These are phyloP conservation scores for Phytophthora europaea DNA, from an alignment of 352 stramenopile species.

Conservation along the genomic window DNA sequence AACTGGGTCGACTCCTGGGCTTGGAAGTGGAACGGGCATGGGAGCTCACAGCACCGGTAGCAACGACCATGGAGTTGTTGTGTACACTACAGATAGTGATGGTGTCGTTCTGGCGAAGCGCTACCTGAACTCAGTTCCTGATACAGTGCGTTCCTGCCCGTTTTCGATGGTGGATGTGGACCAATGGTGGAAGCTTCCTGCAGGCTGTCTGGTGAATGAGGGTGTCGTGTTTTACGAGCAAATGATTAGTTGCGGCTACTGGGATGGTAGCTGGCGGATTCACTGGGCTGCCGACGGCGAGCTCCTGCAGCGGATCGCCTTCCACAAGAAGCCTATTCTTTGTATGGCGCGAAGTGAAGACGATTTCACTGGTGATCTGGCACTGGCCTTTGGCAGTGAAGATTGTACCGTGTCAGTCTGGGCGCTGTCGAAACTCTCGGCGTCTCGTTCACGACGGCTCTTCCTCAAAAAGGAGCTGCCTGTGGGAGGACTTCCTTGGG, in stretches of 20 bases:
- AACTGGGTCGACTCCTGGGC: slow-evolving; percentile 50
- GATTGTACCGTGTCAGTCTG: slow-evolving; percentile 89
- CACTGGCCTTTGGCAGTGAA: slow-evolving; percentile 86
- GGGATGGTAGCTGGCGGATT: slow-evolving; percentile 90
- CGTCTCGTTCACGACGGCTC: slow-evolving; percentile 81
- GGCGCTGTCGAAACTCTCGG: slow-evolving; percentile 86
- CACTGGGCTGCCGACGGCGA: slow-evolving; percentile 89
- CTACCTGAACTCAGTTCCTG: slow-evolving; percentile 78
- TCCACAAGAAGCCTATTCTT: slow-evolving; percentile 90
- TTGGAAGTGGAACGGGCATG: slow-evolving; percentile 81
- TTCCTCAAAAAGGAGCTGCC: slow-evolving; percentile 89
- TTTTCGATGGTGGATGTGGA: slow-evolving; percentile 88
- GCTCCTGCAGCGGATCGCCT: slow-evolving; percentile 85
- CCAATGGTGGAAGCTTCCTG: slow-evolving; percentile 88
- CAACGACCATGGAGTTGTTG: slow-evolving; percentile 70
- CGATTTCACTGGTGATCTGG: slow-evolving; percentile 87
- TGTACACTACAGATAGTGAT: slow-evolving; percentile 84
- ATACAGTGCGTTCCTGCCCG: slow-evolving; percentile 72
- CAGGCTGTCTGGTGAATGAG: slow-evolving; percentile 76
- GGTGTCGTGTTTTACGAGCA: slow-evolving; percentile 91
- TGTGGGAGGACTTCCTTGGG: slow-evolving; percentile 82
- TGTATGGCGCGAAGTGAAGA: slow-evolving; percentile 89
- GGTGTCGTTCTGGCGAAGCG: slow-evolving; percentile 82
- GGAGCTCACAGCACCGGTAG: slow-evolving; percentile 70
- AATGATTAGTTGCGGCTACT: slow-evolving; percentile 92